These are phyloP conservation scores for Hypoxylon sp. DNA, from an alignment of 2,329 filamentous ascomycete species.

Conservation along the genomic window DNA sequence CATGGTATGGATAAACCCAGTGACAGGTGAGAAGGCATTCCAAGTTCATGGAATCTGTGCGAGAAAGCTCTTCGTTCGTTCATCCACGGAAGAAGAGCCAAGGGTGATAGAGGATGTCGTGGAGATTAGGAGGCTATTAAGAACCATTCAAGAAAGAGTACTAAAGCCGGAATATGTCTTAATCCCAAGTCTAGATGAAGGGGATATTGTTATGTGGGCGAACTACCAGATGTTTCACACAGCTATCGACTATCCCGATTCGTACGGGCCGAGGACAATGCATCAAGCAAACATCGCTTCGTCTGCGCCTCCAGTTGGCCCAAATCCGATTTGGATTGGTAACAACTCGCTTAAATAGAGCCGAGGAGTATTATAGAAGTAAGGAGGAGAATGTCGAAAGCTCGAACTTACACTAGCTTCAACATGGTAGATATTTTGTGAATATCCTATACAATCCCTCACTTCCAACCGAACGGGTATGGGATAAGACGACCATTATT, in stretches of 20 bases:
- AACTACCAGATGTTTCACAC: conserved; percentile 61
- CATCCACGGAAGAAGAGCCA: conserved; percentile 53
- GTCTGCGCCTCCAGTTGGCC: conserved; percentile 42
- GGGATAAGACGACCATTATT: not conserved
- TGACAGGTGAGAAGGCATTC: conserved; percentile 59
- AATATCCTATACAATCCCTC: not conserved
- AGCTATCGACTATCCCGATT: conserved; percentile 61
- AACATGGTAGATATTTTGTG: not conserved
- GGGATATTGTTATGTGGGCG: conserved; percentile 62
- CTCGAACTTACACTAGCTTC: not conserved
- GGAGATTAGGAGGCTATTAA: conserved; percentile 56
- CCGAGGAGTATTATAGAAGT: not conserved
- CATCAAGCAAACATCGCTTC: conserved; percentile 63
- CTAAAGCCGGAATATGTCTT: conserved; percentile 61
- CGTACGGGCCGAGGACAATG: conserved; percentile 60
- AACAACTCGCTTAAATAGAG: not conserved
- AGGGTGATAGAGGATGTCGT: conserved; percentile 57
- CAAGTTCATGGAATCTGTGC: conserved; percentile 61
- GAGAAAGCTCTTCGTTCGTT: conserved; percentile 58
- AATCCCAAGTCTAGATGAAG: conserved; percentile 58
- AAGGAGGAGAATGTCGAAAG: not conserved
- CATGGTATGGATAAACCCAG: conserved; percentile 63
- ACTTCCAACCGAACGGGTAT: not conserved
- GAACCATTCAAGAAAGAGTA: conserved; percentile 58
- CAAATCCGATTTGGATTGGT: conserved; percentile 21